Evolutionary conservation across 83 land plant species (phyloP).

Genomic region (Picea abies): DNA sequence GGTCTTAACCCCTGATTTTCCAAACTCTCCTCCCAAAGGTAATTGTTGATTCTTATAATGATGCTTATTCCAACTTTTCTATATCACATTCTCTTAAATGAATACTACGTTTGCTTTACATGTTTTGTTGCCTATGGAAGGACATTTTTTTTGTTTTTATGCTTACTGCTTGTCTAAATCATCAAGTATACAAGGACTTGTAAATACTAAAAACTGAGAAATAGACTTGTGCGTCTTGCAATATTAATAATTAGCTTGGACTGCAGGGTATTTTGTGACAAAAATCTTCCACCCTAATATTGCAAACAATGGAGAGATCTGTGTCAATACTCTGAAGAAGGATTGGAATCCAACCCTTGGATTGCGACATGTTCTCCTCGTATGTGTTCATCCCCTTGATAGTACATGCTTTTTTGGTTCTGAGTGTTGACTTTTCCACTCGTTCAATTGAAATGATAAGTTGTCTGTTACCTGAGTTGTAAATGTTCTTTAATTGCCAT

Average conservation of each 20-base stretch:
- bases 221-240: background rate
- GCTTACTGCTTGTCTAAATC: no score
- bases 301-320: constrained; percentile 96
- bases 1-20: constrained; percentile 83
- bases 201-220: background rate
- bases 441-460: no score
- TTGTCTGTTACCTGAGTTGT: no score
- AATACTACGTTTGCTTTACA: background rate
- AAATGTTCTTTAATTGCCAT: no score
- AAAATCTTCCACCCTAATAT: constrained; percentile 99
- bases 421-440: no score
- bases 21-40: constrained; percentile 99
- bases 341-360: constrained; percentile 99
- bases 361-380: constrained; percentile 90
- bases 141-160: background rate
- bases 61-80: background rate
- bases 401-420: no score
- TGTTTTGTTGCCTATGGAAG: background rate
- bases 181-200: background rate
- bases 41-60: background rate
- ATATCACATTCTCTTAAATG: background rate
- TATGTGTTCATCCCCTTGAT: constrained; percentile 29
- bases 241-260: background rate
- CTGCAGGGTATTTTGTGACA: constrained; percentile 91
- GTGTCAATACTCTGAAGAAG: constrained; percentile 95